Percentiles rank a stretch among this genome's conserved stretches.
These are phyloP conservation scores for Wickerhamiella infanticola DNA, from an alignment of 1,139 yeast genomes.

Conservation along the genomic window DNA sequence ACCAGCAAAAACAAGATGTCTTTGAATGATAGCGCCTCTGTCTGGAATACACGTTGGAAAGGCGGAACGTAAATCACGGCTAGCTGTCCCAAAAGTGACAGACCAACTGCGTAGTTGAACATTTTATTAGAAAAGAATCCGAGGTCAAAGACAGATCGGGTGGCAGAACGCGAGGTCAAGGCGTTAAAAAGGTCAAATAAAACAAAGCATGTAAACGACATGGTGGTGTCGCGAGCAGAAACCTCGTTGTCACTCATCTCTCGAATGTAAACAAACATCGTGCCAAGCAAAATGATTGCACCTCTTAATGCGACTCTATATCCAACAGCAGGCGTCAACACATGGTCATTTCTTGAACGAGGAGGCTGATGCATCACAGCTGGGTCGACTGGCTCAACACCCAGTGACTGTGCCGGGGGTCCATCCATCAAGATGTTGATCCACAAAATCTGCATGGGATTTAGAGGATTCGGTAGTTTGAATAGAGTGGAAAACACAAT, in stretches of 20 bases:
- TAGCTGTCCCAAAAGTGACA: slow-evolving; percentile 79
- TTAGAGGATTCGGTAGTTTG: slow-evolving; percentile 86
- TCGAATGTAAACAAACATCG: slow-evolving; percentile 64
- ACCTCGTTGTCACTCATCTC: slow-evolving; percentile 74
- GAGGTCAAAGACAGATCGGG: slow-evolving; percentile 64
- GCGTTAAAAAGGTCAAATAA: slow-evolving; percentile 94
- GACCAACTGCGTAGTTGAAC: slow-evolving; percentile 88
- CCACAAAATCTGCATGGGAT: slow-evolving; percentile 98
- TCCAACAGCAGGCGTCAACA: slow-evolving; percentile 52
- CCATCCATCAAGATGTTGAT: slow-evolving; percentile 97
- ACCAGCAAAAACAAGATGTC: slow-evolving; percentile 50
- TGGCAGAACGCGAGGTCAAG: slow-evolving; percentile 71
- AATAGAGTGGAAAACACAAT: slow-evolving; percentile 77
- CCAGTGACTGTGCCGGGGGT: slow-evolving; percentile 95
- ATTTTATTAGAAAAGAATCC: slow-evolving; percentile 64
- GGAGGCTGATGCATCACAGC: slow-evolving; percentile 94
- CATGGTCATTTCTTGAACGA: slow-evolving; percentile 67
- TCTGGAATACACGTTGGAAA: slow-evolving; percentile 81
- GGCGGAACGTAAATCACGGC: slow-evolving; percentile 89
- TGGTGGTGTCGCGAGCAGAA: slow-evolving; percentile 92
- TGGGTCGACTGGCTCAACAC: slow-evolving; percentile 93
- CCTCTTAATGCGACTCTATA: slow-evolving; percentile 67
- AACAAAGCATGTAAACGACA: slow-evolving; percentile 95
- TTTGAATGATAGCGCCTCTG: slow-evolving; percentile 61
- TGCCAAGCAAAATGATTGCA: slow-evolving; percentile 52